Percentiles rank a stretch among this genome's conserved stretches.
phyloP scores from a whole-genome alignment of 192 early-diverging fungal genomes.

The Geranomyces michiganensis region DNA sequence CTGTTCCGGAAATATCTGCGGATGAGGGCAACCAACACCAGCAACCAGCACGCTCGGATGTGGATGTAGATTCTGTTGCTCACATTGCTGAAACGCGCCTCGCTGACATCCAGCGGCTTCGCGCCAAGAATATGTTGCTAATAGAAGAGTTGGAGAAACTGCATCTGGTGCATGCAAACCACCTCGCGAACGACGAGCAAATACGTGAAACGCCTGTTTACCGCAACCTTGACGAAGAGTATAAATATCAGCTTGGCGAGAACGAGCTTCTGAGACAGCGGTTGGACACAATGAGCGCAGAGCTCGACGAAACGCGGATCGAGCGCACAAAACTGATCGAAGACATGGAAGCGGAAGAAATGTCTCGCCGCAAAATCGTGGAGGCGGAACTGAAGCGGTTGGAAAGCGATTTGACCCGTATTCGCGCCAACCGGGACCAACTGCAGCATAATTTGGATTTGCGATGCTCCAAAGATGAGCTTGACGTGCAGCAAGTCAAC shows the following conservation, averaged over 20 bases:
- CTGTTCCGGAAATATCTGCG: not conserved
- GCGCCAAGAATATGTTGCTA: constrained; percentile 29
- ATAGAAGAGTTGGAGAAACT: constrained; percentile 37
- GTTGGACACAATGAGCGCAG: constrained; percentile 32
- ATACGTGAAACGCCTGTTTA: constrained; percentile 30
- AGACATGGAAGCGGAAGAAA: constrained; percentile 48
- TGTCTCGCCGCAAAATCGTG: constrained; percentile 41
- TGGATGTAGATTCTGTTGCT: constrained; percentile 11
- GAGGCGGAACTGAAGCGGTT: constrained; percentile 49
- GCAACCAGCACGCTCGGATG: not conserved
- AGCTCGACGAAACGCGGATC: constrained; percentile 36
- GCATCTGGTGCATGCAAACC: constrained; percentile 18
- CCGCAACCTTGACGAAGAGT: constrained; percentile 40
- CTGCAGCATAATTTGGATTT: constrained; percentile 45
- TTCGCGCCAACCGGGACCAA: constrained; percentile 48
- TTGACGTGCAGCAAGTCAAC: constrained; percentile 40
- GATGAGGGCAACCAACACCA: not conserved
- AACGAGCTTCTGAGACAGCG: constrained; percentile 40
- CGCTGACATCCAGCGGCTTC: constrained; percentile 41
- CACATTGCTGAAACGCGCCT: constrained; percentile 33
- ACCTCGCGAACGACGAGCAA: constrained; percentile 22
- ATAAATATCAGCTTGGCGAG: constrained; percentile 32
- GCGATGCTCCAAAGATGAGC: constrained; percentile 43
- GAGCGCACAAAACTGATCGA: constrained; percentile 49
- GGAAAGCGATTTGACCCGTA: constrained; percentile 46